phyloP scores from a whole-genome alignment of 1,139 yeast species.

The Geotrichum carabidarum region DNA sequence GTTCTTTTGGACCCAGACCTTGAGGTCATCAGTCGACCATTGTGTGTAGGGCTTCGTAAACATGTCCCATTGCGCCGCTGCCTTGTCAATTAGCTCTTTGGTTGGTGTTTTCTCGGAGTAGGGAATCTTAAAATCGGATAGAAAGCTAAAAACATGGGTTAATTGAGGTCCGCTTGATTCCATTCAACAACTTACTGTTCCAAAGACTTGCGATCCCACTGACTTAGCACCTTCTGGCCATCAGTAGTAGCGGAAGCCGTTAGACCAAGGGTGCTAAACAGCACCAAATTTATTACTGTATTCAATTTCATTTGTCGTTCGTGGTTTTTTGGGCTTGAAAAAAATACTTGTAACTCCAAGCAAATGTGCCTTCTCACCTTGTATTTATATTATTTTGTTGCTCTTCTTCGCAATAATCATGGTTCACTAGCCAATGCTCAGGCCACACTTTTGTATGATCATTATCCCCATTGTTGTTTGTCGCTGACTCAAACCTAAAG shows the following conservation, averaged over 20 bases:
- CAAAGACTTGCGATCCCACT: background rate
- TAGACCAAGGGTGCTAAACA: background rate
- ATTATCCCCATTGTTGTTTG: too few species aligned
- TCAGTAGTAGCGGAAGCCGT: background rate
- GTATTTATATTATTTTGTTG: too few species aligned
- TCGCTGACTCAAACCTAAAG: too few species aligned
- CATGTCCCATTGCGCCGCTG: slow-evolving; percentile 13
- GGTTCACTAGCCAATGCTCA: too few species aligned
- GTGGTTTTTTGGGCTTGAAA: too few species aligned
- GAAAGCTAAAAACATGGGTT: background rate
- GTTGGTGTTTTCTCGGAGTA: slow-evolving; percentile 4
- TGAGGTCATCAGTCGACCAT: slow-evolving; percentile 10
- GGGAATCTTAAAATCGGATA: slow-evolving; percentile 9
- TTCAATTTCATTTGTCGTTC: too few species aligned
- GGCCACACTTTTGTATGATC: too few species aligned
- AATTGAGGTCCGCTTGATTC: background rate
- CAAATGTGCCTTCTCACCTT: too few species aligned
- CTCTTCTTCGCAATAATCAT: too few species aligned
- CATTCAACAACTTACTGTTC: background rate
- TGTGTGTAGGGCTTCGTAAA: slow-evolving; percentile 16
- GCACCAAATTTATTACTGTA: background rate
- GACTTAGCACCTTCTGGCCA: background rate
- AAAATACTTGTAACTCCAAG: too few species aligned
- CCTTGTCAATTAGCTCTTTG: slow-evolving; percentile 11
- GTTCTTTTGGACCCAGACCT: slow-evolving; percentile 6